phyloP scores from a whole-genome alignment of 306 rosid species.

The Clitoria ternatea region DNA sequence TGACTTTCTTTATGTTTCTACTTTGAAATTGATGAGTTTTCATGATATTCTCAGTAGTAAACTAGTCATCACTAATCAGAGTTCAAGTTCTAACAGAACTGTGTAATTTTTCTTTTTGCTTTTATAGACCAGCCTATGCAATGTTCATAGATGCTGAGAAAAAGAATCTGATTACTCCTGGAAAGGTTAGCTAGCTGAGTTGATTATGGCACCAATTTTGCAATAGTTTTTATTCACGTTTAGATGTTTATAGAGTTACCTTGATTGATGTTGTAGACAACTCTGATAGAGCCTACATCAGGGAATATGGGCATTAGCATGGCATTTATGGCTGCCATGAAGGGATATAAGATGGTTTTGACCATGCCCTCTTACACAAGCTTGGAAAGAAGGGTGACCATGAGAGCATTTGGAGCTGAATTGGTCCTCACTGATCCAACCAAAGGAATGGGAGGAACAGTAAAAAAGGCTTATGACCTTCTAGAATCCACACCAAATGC shows the following conservation, averaged over 20 bases:
- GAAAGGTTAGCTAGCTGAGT: constrained; percentile 35
- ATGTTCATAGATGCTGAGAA: constrained; percentile 44
- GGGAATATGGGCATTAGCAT: constrained; percentile 84
- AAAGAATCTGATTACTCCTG: constrained; percentile 41
- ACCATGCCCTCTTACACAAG: constrained; percentile 64
- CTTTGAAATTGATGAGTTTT: background rate
- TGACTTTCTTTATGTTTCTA: background rate
- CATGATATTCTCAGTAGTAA: background rate
- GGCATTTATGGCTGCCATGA: constrained; percentile 76
- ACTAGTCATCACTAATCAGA: too few relatives aligned
- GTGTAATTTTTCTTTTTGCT: background rate
- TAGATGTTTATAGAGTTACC: background rate
- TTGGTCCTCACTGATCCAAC: constrained; percentile 79
- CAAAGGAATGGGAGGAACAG: constrained; percentile 61
- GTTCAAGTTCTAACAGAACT: background rate
- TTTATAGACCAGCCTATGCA: constrained; percentile 37
- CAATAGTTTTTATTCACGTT: background rate
- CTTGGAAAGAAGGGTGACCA: constrained; percentile 39
- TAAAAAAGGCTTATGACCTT: constrained; percentile 80
- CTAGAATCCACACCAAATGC: constrained; percentile 76
- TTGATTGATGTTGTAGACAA: constrained; percentile 47
- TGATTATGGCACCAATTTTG: background rate
- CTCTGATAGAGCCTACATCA: constrained; percentile 79
- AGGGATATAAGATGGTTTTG: constrained; percentile 76
- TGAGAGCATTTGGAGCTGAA: constrained; percentile 90